Percentiles rank a stretch among this genome's conserved stretches.
These are phyloP conservation scores for Microbotryum lychnidis-dioicae DNA, from an alignment of 1,284 basidiomycete species.

Conservation along the genomic window DNA sequence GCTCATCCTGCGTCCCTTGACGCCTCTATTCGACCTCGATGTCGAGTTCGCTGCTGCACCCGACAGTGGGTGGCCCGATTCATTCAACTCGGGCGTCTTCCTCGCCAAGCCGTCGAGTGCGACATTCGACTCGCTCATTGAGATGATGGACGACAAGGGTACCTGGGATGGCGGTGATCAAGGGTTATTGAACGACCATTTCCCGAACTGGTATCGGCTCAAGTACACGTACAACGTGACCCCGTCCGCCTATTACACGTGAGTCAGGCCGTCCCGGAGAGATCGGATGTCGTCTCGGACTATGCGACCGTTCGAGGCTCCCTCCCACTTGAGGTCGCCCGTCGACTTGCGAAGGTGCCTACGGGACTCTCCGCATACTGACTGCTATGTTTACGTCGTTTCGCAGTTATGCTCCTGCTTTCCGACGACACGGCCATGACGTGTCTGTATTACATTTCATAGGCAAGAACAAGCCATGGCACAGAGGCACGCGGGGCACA, in stretches of 20 bases:
- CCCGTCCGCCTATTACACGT: constrained; percentile 94
- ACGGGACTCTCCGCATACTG: constrained; percentile 9
- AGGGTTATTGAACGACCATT: constrained; percentile 89
- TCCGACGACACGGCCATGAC: constrained; percentile 78
- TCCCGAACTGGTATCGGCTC: constrained; percentile 73
- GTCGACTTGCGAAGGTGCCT: no score
- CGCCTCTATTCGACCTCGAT: constrained; percentile 72
- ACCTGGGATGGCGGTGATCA: constrained; percentile 98
- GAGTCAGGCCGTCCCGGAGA: constrained; percentile 40
- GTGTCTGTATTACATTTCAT: constrained; percentile 93
- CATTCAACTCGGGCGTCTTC: constrained; percentile 94
- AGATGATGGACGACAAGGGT: constrained; percentile 63
- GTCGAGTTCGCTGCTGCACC: constrained; percentile 69
- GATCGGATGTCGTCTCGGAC: no score
- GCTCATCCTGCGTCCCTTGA: constrained; percentile 75
- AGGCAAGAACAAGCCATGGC: constrained; percentile 89
- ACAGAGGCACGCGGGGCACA: constrained; percentile 41
- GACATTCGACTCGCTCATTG: constrained; percentile 67
- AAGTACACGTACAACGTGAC: constrained; percentile 97
- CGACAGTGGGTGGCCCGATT: constrained; percentile 97
- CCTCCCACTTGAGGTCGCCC: background rate
- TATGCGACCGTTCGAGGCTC: background rate
- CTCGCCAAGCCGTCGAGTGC: constrained; percentile 71
- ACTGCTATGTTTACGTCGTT: constrained; percentile 31
- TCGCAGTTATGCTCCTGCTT: constrained; percentile 82